A percentile compares a stretch with the other conserved stretches of the same genome.
These are phyloP conservation scores for Ascoidea rubescens DNA, from an alignment of 805 yeast species.

Conservation along the genomic window DNA sequence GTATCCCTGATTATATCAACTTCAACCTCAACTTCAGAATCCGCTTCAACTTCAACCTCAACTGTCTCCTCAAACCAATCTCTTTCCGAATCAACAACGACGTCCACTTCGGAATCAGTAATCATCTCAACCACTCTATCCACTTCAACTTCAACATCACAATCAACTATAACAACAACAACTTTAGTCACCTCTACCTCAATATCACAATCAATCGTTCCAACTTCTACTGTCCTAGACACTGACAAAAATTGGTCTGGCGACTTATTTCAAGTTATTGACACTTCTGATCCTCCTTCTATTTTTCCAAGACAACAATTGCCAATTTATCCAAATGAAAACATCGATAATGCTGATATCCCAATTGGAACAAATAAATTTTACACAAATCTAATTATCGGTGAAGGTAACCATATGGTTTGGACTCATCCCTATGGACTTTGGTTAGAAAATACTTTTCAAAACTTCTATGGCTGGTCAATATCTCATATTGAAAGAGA, in stretches of 20 bases:
- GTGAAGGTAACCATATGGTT: conserved; percentile 35
- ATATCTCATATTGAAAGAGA: conserved; percentile 38
- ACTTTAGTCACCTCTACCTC: neutral
- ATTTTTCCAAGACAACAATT: conserved; percentile 18
- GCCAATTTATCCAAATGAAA: conserved; percentile 12
- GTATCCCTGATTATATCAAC: neutral
- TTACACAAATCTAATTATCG: conserved; percentile 50
- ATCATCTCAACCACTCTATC: neutral
- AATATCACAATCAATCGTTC: neutral
- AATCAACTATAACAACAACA: neutral
- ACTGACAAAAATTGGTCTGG: neutral
- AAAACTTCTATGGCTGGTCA: conserved; percentile 40
- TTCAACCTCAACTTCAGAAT: conserved; percentile 1
- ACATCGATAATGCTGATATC: conserved; percentile 17
- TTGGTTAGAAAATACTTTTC: conserved; percentile 43
- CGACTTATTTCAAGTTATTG: neutral
- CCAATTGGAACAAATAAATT: conserved; percentile 66
- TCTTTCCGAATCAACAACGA: neutral
- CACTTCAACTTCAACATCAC: neutral
- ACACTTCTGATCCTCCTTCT: conserved; percentile 21
- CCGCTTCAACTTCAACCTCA: conserved; percentile 2
- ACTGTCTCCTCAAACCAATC: conserved; percentile 1
- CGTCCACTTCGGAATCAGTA: neutral
- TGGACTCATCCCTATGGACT: conserved; percentile 51
- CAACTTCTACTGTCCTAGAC: neutral